Evolutionary conservation across 768 basidiomycete genomes (phyloP).

Genomic region (Hericium erinaceus): DNA sequence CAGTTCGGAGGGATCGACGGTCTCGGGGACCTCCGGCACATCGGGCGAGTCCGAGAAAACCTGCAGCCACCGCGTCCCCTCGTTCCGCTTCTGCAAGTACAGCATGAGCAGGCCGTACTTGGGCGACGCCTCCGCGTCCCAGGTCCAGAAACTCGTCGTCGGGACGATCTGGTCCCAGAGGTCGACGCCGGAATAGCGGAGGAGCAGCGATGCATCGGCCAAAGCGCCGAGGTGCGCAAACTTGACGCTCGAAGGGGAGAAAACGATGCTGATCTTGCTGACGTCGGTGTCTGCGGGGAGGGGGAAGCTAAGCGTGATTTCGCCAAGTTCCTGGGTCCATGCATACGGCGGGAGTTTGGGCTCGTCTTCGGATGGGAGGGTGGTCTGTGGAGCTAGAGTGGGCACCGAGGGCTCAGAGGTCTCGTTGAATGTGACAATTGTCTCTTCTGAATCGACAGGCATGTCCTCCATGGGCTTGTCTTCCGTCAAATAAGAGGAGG

Average conservation of each 20-base stretch:
- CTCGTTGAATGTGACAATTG: too few species aligned
- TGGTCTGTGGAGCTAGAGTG: constrained; percentile 29
- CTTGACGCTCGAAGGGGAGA: constrained; percentile 31
- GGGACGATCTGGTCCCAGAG: constrained; percentile 79
- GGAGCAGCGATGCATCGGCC: constrained; percentile 28
- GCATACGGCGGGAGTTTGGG: constrained; percentile 73
- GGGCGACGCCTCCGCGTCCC: constrained; percentile 68
- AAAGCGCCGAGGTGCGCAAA: constrained; percentile 14
- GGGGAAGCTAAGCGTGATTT: constrained; percentile 76
- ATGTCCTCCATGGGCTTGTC: too few species aligned
- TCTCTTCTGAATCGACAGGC: too few species aligned
- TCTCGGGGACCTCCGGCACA: constrained; percentile 68
- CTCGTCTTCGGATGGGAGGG: constrained; percentile 20
- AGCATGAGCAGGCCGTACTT: constrained; percentile 66
- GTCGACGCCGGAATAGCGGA: constrained; percentile 44
- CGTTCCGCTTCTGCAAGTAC: constrained; percentile 80
- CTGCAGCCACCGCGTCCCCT: constrained; percentile 78
- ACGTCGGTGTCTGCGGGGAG: constrained; percentile 65
- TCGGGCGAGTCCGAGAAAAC: constrained; percentile 51
- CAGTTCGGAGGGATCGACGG: constrained; percentile 77
- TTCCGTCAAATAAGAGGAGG: constrained; percentile 22
- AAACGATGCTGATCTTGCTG: constrained; percentile 53
- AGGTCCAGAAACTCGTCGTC: constrained; percentile 86
- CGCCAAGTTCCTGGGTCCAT: constrained; percentile 84
- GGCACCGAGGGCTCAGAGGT: too few species aligned